phyloP scores from a whole-genome alignment of 805 yeast species.

The Yarrowia sp. region DNA sequence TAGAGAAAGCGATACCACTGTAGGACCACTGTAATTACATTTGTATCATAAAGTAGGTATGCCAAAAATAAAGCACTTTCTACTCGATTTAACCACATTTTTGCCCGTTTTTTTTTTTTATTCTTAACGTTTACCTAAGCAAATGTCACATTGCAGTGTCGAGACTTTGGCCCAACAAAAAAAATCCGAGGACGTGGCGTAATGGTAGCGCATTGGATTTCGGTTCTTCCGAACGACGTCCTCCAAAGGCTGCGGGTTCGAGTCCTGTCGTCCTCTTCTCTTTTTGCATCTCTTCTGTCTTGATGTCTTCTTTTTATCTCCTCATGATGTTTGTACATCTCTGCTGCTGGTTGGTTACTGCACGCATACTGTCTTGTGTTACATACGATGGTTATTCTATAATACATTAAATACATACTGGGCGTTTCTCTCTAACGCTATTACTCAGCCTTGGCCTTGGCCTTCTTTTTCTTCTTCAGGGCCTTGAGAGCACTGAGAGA shows the following conservation, averaged over 20 bases:
- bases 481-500: conserved; percentile 15
- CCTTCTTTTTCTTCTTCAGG: conserved; percentile 10
- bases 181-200: conserved; percentile 9
- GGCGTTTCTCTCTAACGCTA: neutral
- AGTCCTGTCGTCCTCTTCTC: conserved; percentile 20
- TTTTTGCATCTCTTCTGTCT: neutral
- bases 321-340: neutral
- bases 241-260: conserved; percentile 23
- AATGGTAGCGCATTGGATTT: conserved; percentile 23
- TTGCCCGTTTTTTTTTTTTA: too few species aligned
- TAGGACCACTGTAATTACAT: too few species aligned
- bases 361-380: too few species aligned
- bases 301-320: neutral
- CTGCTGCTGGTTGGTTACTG: neutral
- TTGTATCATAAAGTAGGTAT: too few species aligned
- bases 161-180: neutral
- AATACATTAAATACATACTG: neutral
- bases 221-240: conserved; percentile 18
- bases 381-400: too few species aligned
- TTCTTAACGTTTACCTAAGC: neutral
- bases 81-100: too few species aligned
- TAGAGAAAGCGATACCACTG: too few species aligned
- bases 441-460: conserved; percentile 3
- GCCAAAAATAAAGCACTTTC: too few species aligned
- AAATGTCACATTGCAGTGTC: too few species aligned